Base-by-base conservation (phyloP, 2,329 filamentous ascomycete genomes). In the Penicillium expansum region DNA sequence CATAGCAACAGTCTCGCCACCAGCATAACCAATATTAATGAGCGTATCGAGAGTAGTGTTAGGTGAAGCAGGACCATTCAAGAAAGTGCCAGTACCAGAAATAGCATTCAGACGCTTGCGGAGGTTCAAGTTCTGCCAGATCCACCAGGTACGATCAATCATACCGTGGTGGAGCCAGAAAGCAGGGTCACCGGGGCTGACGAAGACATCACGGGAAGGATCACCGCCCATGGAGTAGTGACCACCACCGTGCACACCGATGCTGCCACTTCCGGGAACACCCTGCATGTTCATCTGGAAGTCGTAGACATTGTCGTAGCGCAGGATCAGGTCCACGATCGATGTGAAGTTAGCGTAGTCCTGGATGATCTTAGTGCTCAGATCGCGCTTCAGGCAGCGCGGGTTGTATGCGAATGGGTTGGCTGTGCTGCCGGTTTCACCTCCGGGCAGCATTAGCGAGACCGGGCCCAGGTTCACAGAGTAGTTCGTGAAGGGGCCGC, bases 141-240 rank as follows among this genome's bases (percentile, higher is more conserved):
- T 79, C 77, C 77, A 80, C 69, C 74, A 82, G 3, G 74, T 64
- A 3, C 79, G 71, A 60, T 82, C 80, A 27, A 82, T 77, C 68
- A 76, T 75, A 2, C 72, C 72, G 56, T 82, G 79, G 59, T 81
- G 79, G 27, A 79, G 69, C 65, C 73, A 82, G 68, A 82, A 82
- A 30, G 67, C 71, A 4, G 77, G 78, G 38, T 82, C 79, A 7
- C 70, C 74, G 1, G 80, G 79, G 10, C 76, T 79, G 1, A 75
- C 72, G 54, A 76, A 79, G 22, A 80, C 65, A 66, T 82, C 79
- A 20, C 76, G 74, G 2, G 74, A 77, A 0, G 74, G 73, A 55
- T 80, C 78, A 16, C 78, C 79, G 6, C 75, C 77, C 58, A 78
- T 73, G 11, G 75, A 73, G 64, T 77, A 79, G 61, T 82, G 80